Percentiles rank a stretch among this genome's conserved stretches.
Evolutionary conservation across 257 asterid species (phyloP).

Genomic region (Ilex asprella): DNA sequence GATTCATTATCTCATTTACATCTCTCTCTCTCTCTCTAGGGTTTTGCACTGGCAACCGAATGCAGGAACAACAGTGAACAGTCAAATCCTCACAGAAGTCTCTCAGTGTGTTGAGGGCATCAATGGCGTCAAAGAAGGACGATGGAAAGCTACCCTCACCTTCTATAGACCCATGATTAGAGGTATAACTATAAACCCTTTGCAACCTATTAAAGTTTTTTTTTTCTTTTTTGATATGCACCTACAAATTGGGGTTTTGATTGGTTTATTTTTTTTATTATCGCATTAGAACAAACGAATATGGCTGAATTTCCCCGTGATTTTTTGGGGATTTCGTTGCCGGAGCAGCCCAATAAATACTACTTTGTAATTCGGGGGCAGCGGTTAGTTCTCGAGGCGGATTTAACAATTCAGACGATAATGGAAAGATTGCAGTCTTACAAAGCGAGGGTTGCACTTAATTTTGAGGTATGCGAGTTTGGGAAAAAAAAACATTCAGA

Average conservation of each 20-base stretch:
- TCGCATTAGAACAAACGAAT: conserved; percentile 41
- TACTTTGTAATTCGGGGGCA: conserved; percentile 70
- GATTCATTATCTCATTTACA: neutral
- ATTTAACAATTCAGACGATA: conserved; percentile 63
- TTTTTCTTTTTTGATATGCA: neutral
- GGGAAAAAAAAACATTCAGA: neutral
- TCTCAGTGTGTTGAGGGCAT: conserved; percentile 89
- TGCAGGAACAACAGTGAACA: conserved; percentile 78
- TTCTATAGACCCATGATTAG: conserved; percentile 69
- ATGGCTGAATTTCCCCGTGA: conserved; percentile 66
- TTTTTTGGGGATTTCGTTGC: conserved; percentile 72
- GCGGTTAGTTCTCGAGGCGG: conserved; percentile 76
- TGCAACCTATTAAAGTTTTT: neutral
- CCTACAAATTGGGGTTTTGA: neutral
- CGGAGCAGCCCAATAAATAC: conserved; percentile 72
- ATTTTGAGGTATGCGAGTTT: conserved; percentile 65
- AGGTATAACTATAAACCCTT: conserved; percentile 33
- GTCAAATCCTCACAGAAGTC: conserved; percentile 78
- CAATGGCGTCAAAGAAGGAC: conserved; percentile 86
- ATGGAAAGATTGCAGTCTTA: conserved; percentile 96
- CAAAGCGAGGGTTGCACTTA: conserved; percentile 76
- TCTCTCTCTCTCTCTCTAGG: conserved; percentile 32
- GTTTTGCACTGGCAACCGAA: conserved; percentile 96
- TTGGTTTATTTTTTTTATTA: neutral
- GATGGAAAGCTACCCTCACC: conserved; percentile 86